Evolutionary conservation across 1,139 yeast genomes (phyloP).

Genomic region (Hyphopichia wangnamkhiaoensis): DNA sequence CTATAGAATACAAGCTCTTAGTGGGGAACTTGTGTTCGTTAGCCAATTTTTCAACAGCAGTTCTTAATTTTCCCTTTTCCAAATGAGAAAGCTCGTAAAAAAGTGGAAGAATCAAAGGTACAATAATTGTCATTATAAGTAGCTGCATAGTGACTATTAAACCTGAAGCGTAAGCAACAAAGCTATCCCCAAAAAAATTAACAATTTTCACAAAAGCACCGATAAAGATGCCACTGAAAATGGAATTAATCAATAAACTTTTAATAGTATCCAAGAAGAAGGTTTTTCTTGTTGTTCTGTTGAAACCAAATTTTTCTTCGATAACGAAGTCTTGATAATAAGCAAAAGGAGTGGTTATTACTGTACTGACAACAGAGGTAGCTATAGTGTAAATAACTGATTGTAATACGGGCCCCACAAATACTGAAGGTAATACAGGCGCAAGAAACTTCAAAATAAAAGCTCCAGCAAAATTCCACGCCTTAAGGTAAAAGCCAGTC

Average conservation of each 20-base stretch:
- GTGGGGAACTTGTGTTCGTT: constrained; percentile 2
- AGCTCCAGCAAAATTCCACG: background rate
- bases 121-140: constrained; percentile 4
- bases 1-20: constrained; percentile 22
- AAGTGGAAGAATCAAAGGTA: constrained; percentile 2
- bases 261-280: background rate
- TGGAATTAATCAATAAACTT: too few relatives aligned
- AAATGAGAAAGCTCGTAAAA: constrained; percentile 5
- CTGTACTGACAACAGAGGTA: constrained; percentile 47
- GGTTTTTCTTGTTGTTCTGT: background rate
- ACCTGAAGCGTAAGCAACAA: background rate
- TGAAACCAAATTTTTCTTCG: background rate
- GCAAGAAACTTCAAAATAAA: background rate
- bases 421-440: background rate
- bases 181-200: background rate
- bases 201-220: background rate
- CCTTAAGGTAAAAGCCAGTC: background rate
- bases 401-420: background rate
- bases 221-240: background rate
- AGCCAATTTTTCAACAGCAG: constrained; percentile 1
- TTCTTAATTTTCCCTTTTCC: constrained; percentile 5
- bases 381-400: background rate
- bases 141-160: background rate
- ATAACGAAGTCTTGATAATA: background rate
- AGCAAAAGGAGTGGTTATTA: background rate